Conservation (phyloP, 441 rosid genomes). For the Pelargonium cotyledonis region DNA sequence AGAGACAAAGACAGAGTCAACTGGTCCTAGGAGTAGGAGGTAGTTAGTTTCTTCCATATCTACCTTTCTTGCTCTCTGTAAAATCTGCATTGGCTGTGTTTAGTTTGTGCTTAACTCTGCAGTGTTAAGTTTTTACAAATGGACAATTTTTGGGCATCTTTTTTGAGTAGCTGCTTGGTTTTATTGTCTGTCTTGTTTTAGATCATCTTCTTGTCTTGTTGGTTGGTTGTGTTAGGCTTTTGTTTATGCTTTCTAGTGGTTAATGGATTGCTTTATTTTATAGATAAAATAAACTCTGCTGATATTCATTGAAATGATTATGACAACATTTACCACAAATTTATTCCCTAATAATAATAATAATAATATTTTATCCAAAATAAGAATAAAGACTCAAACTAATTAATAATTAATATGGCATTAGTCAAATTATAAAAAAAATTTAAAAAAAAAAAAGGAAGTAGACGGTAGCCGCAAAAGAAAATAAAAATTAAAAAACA, state of each 20-base stretch:
- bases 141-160: neutral
- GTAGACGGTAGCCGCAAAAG: neutral
- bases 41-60: neutral
- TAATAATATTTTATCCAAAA: no score
- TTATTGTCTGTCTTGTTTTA: neutral
- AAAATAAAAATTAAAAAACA: neutral
- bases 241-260: neutral
- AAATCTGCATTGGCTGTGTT: neutral
- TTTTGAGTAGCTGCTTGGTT: neutral
- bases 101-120: neutral
- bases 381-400: neutral
- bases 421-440: neutral
- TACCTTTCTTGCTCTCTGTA: neutral
- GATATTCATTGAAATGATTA: no score
- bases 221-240: conserved; percentile 1
- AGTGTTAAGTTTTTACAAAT: neutral
- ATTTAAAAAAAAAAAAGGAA: neutral
- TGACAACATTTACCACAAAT: neutral
- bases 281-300: neutral
- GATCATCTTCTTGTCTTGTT: neutral
- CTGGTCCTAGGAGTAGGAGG: conserved; percentile 2
- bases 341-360: neutral
- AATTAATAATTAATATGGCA: no score
- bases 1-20: conserved; percentile 45
- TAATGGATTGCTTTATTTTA: neutral